Evolutionary conservation across 305 asterid species (phyloP).

Genomic region (Fraxinus ornus): DNA sequence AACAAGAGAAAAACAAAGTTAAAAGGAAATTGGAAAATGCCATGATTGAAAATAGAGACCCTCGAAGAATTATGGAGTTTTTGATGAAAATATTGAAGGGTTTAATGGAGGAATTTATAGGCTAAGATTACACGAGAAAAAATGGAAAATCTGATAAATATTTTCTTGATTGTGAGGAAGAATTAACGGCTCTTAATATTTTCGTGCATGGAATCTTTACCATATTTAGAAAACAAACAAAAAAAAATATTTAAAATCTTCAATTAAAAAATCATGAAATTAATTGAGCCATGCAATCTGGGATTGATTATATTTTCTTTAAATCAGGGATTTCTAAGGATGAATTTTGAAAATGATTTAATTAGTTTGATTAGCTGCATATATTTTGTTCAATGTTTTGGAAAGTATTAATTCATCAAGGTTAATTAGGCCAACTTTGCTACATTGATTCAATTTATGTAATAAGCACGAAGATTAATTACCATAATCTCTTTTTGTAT

Average conservation of each 20-base stretch:
- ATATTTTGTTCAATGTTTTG: neutral
- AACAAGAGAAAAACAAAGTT: neutral
- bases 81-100: neutral
- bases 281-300: neutral
- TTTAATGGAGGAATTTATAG: slow-evolving; percentile 14
- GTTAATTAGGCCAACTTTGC: neutral
- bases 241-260: neutral
- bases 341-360: neutral
- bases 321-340: too few species aligned
- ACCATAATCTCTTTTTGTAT: neutral
- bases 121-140: neutral
- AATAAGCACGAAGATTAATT: neutral
- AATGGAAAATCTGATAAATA: neutral
- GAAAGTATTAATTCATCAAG: neutral
- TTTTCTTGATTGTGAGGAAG: neutral
- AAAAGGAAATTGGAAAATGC: slow-evolving; percentile 12
- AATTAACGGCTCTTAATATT: neutral
- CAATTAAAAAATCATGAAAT: neutral
- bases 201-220: neutral
- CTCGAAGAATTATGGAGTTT: neutral
- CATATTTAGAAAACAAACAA: neutral
- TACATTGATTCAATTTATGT: neutral
- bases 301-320: neutral
- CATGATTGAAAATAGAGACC: neutral
- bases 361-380: neutral